Evolutionary conservation across 1,139 yeast genomes (phyloP).

Genomic region (Arxiozyma bovina): DNA sequence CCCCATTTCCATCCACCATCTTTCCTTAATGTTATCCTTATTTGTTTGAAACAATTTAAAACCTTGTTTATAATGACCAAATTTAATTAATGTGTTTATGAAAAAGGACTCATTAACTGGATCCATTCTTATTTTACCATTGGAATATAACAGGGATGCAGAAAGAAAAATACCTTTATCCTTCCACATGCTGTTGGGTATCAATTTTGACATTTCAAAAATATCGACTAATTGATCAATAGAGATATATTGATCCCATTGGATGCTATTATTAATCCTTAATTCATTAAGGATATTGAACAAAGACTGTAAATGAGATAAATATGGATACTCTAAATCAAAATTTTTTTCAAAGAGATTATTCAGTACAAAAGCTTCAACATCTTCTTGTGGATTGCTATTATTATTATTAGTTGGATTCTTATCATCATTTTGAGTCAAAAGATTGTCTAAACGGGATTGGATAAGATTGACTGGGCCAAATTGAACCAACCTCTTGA

Average conservation of each 20-base stretch:
- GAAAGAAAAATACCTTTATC: conserved; percentile 21
- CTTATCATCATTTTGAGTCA: not conserved
- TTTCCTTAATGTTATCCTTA: conserved; percentile 24
- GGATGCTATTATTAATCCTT: not conserved
- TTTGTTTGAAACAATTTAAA: conserved; percentile 21
- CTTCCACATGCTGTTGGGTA: conserved; percentile 14
- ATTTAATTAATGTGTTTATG: conserved; percentile 28
- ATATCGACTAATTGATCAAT: conserved; percentile 20
- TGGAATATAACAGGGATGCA: conserved; percentile 23
- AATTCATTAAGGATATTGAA: conserved; percentile 1
- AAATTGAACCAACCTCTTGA: conserved; percentile 14
- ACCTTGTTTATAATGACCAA: conserved; percentile 26
- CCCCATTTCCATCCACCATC: conserved; percentile 36
- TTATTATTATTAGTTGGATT: not conserved
- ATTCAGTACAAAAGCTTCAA: not conserved
- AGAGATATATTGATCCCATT: conserved; percentile 1
- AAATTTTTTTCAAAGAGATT: not conserved
- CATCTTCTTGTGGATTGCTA: not conserved
- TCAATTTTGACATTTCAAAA: conserved; percentile 23
- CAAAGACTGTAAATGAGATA: not conserved
- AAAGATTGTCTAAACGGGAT: not conserved
- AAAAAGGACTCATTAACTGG: conserved; percentile 31
- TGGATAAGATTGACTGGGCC: conserved; percentile 5
- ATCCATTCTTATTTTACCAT: conserved; percentile 27
- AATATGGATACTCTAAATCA: not conserved